Base-by-base conservation (phyloP, 495 filamentous ascomycete species). In the Pyronema domesticum region DNA sequence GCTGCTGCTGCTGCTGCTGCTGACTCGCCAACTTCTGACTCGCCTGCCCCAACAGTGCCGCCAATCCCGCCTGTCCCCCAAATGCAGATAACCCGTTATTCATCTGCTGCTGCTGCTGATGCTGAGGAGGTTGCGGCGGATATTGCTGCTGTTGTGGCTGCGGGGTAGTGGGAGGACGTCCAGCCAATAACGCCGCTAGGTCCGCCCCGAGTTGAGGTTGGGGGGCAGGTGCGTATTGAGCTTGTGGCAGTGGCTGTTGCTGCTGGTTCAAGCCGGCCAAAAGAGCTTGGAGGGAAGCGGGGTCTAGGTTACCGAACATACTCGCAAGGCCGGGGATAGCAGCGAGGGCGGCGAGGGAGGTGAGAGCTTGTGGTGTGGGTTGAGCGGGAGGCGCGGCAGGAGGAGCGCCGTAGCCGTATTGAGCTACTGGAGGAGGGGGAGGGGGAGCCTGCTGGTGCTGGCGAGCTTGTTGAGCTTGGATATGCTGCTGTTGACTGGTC, bases 281-380 rank as follows among this genome's bases (percentile, higher is more conserved):
- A 14, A 94, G 76, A 33, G 79, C 80, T 60, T 87, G 81, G 3
- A 95, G 70, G 7, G 79, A 76, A 11, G 77, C 72, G 19, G 81
- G 76, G 60, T 94, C 84, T 11, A 94, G 70, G 34, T 78, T 73
- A 7, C 79, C 73, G 18, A 83, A 72, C 34, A 82, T 58, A 52
- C 70, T 74, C 10, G 74, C 71, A 11, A 83, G 64, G 55, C 79
- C 79, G 18, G 71, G 68, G 6, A 68, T 60, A 14, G 56, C 55
- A 18, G 59, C 50, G 37, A 61, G 54, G 8, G 56, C 54, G 15
- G 39, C 46, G 50, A 58, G 23, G 23, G 23, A 30, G 6, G 56
- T 56, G 39, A 56, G 60, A 44, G 52, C 67, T 14, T 68, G 71
- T 6, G 67, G 66, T 18, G 70, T 65, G 7, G 67, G 58, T 15